Conservation (phyloP, 805 yeast species). For the Kodamaea kakaduensis region DNA sequence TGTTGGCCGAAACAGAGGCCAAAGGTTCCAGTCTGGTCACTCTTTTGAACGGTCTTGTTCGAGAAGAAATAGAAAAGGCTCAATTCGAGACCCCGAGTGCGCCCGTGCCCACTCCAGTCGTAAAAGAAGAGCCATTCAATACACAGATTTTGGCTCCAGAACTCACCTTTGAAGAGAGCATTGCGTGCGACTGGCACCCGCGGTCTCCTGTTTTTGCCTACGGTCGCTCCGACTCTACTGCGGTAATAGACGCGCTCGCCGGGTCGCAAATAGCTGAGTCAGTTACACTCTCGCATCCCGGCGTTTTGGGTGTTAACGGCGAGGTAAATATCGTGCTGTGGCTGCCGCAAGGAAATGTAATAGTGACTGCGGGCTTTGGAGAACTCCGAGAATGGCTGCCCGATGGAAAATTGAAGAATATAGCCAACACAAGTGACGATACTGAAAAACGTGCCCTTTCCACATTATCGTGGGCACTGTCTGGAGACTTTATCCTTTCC, state of each 20-base stretch:
- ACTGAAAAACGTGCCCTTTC: constrained; percentile 18
- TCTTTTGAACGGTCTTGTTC: constrained; percentile 51
- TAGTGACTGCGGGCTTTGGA: constrained; percentile 69
- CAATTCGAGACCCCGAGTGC: background rate
- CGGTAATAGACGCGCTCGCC: constrained; percentile 39
- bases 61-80: constrained; percentile 29
- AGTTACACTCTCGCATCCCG: constrained; percentile 30
- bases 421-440: constrained; percentile 22
- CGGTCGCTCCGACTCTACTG: constrained; percentile 49
- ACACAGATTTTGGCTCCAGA: constrained; percentile 39
- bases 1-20: constrained; percentile 58
- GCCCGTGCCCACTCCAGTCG: background rate
- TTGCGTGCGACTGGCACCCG: constrained; percentile 58
- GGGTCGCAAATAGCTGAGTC: constrained; percentile 27
- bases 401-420: constrained; percentile 60
- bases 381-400: constrained; percentile 76
- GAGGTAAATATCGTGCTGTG: constrained; percentile 45
- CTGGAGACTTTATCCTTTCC: constrained; percentile 53
- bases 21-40: constrained; percentile 15
- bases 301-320: constrained; percentile 15
- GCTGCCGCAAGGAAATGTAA: constrained; percentile 60
- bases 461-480: constrained; percentile 56
- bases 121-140: constrained; percentile 9
- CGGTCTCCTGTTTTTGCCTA: constrained; percentile 45
- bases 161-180: constrained; percentile 39